These are phyloP conservation scores for Mixia osmundae DNA, from an alignment of 1,284 basidiomycete species.

Conservation along the genomic window DNA sequence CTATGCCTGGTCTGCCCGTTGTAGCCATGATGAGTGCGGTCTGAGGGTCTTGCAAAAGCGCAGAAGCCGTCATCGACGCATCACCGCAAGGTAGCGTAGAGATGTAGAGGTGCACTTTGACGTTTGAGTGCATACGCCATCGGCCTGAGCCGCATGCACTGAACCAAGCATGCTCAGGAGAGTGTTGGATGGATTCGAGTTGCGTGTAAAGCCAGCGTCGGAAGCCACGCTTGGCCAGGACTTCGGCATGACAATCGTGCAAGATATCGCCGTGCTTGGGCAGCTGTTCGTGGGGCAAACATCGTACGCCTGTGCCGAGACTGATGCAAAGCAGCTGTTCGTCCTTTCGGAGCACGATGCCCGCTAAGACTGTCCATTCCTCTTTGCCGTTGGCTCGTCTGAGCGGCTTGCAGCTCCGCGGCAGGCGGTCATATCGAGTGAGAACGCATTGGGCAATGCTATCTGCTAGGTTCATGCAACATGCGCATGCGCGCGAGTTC, in stretches of 20 bases:
- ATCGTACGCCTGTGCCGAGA: conserved; percentile 66
- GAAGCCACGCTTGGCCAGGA: conserved; percentile 55
- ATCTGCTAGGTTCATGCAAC: conserved; percentile 13
- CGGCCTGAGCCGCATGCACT: not conserved
- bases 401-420: conserved; percentile 21
- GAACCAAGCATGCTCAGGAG: not conserved
- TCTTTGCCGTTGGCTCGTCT: conserved; percentile 20
- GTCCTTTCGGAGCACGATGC: conserved; percentile 20
- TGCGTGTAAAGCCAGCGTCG: conserved; percentile 60
- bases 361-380: conserved; percentile 26
- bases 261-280: conserved; percentile 51
- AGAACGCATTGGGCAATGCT: conserved; percentile 6
- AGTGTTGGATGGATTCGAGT: conserved; percentile 20
- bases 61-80: conserved; percentile 42
- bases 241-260: conserved; percentile 77
- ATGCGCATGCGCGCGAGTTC: conserved; percentile 21
- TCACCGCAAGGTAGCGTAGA: conserved; percentile 86
- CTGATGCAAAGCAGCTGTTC: too few species aligned
- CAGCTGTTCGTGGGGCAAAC: conserved; percentile 41
- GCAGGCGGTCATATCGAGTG: conserved; percentile 17
- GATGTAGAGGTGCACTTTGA: conserved; percentile 42
- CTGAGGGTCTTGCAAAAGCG: conserved; percentile 32
- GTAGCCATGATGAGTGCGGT: not conserved
- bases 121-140: not conserved
- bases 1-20: too few species aligned